A percentile compares a stretch with the other conserved stretches of the same genome.
Evolutionary conservation across 441 rosid genomes (phyloP).

Genomic region (Populus tomentosa): DNA sequence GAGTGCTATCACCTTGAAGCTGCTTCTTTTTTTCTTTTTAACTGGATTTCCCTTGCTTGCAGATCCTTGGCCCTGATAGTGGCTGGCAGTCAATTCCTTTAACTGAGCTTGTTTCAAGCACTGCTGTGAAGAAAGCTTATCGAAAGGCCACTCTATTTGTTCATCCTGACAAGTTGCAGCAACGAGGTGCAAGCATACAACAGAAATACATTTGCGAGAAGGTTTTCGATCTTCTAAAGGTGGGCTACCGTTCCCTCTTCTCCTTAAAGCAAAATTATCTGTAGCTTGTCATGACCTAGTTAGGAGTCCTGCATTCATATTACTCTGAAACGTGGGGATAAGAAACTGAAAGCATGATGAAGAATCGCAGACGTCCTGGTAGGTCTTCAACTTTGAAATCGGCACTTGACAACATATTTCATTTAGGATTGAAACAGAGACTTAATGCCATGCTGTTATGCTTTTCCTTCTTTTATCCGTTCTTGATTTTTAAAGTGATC

Average conservation of each 20-base stretch:
- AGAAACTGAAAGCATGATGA: background rate
- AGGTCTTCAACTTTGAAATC: background rate
- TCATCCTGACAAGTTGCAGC: conserved; percentile 98
- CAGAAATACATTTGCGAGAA: conserved; percentile 93
- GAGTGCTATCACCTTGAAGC: too few species aligned
- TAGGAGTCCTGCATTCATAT: too few species aligned
- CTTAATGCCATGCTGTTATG: background rate
- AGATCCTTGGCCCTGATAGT: conserved; percentile 92
- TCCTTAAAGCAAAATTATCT: background rate
- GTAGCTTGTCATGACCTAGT: background rate
- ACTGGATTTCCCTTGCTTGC: conserved; percentile 18
- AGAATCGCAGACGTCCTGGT: background rate
- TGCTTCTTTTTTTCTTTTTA: background rate
- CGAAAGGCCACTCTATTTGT: conserved; percentile 90
- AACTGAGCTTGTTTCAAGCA: conserved; percentile 62
- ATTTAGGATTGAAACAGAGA: background rate
- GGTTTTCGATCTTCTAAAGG: conserved; percentile 98
- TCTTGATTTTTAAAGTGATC: background rate
- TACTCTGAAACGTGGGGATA: too few species aligned
- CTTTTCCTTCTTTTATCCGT: too few species aligned
- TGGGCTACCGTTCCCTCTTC: conserved; percentile 11
- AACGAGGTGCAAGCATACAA: conserved; percentile 87
- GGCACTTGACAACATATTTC: background rate
- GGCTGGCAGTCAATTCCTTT: conserved; percentile 89
- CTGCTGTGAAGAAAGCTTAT: too few species aligned